Evolutionary conservation across 306 rosid genomes (phyloP).

Genomic region (Arachis hypogaea): DNA sequence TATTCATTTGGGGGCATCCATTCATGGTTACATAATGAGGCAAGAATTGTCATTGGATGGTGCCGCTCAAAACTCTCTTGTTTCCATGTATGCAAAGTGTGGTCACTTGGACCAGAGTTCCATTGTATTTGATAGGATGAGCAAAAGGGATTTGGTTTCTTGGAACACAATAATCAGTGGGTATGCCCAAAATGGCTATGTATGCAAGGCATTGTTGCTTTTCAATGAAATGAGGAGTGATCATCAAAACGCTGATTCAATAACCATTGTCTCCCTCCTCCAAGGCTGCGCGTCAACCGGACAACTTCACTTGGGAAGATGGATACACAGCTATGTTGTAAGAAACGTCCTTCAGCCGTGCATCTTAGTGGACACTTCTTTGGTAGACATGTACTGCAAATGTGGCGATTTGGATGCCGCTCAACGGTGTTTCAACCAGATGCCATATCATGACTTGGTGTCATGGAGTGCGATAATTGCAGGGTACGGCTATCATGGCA

Average conservation of each 20-base stretch:
- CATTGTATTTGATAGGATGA: constrained; percentile 55
- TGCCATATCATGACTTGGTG: constrained; percentile 59
- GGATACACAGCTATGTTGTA: constrained; percentile 59
- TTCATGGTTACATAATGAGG: constrained; percentile 64
- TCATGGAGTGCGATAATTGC: constrained; percentile 80
- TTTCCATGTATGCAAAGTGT: constrained; percentile 80
- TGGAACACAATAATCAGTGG: constrained; percentile 78
- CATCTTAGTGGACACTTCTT: constrained; percentile 72
- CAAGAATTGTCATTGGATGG: constrained; percentile 54
- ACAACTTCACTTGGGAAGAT: constrained; percentile 67
- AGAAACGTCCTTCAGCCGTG: constrained; percentile 57
- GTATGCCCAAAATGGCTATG: constrained; percentile 67
- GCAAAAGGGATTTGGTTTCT: constrained; percentile 67
- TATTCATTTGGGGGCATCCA: constrained; percentile 53
- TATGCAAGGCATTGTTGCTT: constrained; percentile 53
- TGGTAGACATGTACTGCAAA: constrained; percentile 83
- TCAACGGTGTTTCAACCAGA: constrained; percentile 61
- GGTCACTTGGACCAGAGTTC: constrained; percentile 58
- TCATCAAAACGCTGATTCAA: constrained; percentile 66
- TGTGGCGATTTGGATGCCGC: constrained; percentile 71
- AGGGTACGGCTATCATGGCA: constrained; percentile 76
- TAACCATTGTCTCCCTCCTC: constrained; percentile 71
- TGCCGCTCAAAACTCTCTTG: constrained; percentile 73
- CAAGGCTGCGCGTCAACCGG: constrained; percentile 81
- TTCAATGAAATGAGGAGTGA: constrained; percentile 60